These are phyloP conservation scores for Lagerstroemia speciosa DNA, from an alignment of 345 rosid species.

Conservation along the genomic window DNA sequence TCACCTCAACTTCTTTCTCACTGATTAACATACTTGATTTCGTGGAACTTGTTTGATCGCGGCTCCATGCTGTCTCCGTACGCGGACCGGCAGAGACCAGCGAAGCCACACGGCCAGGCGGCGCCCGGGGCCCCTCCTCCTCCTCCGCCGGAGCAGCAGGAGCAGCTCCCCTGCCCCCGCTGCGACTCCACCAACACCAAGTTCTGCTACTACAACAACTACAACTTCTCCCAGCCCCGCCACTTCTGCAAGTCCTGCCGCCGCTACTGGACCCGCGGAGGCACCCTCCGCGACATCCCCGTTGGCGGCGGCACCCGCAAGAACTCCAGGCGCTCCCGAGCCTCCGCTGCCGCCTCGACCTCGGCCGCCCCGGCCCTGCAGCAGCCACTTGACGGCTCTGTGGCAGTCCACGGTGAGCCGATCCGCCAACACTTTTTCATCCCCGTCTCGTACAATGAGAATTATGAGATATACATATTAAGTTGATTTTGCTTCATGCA, in stretches of 20 bases:
- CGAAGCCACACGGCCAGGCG: constrained; percentile 19
- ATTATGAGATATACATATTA: too few relatives aligned
- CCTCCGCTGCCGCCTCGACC: constrained; percentile 15
- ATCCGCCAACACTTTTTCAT: too few relatives aligned
- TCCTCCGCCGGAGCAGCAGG: constrained; percentile 48
- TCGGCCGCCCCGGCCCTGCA: constrained; percentile 33
- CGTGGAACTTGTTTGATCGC: too few relatives aligned
- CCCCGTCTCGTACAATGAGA: not conserved
- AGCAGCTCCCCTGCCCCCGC: constrained; percentile 90
- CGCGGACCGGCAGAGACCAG: constrained; percentile 17
- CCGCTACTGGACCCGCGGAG: constrained; percentile 97
- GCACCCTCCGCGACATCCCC: constrained; percentile 90
- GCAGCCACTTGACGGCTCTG: constrained; percentile 38
- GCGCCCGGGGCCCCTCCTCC: constrained; percentile 16
- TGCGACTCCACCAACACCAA: constrained; percentile 86
- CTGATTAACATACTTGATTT: too few relatives aligned
- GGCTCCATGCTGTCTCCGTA: constrained; percentile 20
- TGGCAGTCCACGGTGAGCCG: not conserved
- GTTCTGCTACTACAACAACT: constrained; percentile 96
- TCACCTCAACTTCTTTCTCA: too few relatives aligned
- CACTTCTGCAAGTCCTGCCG: constrained; percentile 96
- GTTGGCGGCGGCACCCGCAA: constrained; percentile 89
- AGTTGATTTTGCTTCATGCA: too few relatives aligned
- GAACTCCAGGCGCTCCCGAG: constrained; percentile 76
- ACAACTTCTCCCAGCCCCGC: constrained; percentile 94